phyloP scores from a whole-genome alignment of 2,329 filamentous ascomycete genomes.

The Botrytis fragariae region DNA sequence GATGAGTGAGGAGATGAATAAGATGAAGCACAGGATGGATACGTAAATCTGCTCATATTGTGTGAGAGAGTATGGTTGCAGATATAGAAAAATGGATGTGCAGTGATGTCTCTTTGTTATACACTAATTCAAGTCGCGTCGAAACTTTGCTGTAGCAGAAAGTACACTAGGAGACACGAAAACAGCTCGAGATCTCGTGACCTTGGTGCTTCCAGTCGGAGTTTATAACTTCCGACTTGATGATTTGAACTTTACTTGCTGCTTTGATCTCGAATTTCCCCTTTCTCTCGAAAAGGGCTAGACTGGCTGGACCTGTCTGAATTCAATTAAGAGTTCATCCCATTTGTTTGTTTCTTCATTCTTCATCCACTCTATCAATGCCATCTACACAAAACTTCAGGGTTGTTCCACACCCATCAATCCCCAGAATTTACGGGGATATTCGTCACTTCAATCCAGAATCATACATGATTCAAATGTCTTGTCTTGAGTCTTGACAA shows the following conservation, averaged over 20 bases:
- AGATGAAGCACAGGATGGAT: not conserved
- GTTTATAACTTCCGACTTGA: not conserved
- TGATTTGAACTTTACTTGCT: not conserved
- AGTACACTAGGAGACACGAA: not conserved
- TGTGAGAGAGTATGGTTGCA: not conserved
- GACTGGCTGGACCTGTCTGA: not conserved
- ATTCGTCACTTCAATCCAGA: not conserved
- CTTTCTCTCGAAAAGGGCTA: not conserved
- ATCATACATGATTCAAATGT: not conserved
- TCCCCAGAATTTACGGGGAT: not conserved
- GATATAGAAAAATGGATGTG: not conserved
- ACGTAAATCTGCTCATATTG: not conserved
- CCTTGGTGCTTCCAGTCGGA: not conserved
- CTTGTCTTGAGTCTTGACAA: not conserved
- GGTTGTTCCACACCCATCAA: not conserved
- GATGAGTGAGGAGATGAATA: not conserved
- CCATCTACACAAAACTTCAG: not conserved
- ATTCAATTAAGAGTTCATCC: not conserved
- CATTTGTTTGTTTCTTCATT: slow-evolving; percentile 4
- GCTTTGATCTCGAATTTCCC: not conserved
- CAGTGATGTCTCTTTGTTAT: not conserved
- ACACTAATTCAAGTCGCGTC: not conserved
- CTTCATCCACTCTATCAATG: not conserved
- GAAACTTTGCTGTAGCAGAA: not conserved
- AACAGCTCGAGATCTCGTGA: slow-evolving; percentile 5